A percentile compares a stretch with the other conserved stretches of the same genome.
Evolutionary conservation across 139 green algal species (phyloP).

Genomic region (Tetradesmus lagerheimii): DNA sequence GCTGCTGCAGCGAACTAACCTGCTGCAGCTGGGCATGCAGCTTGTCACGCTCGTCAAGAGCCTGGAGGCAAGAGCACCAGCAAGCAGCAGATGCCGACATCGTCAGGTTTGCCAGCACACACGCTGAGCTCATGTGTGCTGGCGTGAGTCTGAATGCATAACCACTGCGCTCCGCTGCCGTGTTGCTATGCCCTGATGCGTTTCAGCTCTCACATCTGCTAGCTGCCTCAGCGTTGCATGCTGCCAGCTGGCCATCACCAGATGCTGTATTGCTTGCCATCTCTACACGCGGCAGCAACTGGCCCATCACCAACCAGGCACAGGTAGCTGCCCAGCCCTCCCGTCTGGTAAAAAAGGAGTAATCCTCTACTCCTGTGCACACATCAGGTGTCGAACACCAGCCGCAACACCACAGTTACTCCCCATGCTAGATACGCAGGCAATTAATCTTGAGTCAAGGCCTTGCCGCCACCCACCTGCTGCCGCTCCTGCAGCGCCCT

Average conservation of each 20-base stretch:
- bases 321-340: too few species aligned
- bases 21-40: conserved; percentile 27
- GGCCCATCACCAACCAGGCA: too few species aligned
- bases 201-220: conserved; percentile 51
- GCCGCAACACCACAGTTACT: too few species aligned
- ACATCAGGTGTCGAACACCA: too few species aligned
- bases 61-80: not conserved
- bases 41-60: not conserved
- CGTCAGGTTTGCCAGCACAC: too few species aligned
- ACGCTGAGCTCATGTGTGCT: too few species aligned
- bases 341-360: too few species aligned
- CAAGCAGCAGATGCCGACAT: not conserved
- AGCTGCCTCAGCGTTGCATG: conserved; percentile 55
- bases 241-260: conserved; percentile 46
- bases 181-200: conserved; percentile 42
- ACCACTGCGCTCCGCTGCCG: too few species aligned
- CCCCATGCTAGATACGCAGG: not conserved
- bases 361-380: too few species aligned
- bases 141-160: too few species aligned
- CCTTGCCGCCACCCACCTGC: conserved; percentile 48
- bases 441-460: not conserved
- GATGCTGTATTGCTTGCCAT: too few species aligned
- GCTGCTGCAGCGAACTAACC: not conserved
- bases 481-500: conserved; percentile 38
- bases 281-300: conserved; percentile 44